phyloP scores from a whole-genome alignment of 1,284 basidiomycete genomes.

The Melampsora larici-populina region DNA sequence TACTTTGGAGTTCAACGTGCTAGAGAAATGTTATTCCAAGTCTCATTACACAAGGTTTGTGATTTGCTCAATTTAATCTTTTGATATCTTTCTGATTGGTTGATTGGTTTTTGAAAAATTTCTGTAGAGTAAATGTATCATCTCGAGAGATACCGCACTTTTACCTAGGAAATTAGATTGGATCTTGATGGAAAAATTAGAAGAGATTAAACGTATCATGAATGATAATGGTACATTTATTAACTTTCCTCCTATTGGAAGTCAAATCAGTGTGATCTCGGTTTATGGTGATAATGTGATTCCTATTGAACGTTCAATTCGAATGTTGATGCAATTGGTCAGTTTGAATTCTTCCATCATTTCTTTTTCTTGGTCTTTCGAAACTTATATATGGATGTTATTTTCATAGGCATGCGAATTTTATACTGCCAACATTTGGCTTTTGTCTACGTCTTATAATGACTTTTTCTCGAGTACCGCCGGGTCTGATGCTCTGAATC shows the following conservation, averaged over 20 bases:
- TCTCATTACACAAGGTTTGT: conserved; percentile 76
- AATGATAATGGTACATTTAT: conserved; percentile 94
- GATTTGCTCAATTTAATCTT: neutral
- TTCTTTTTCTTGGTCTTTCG: conserved; percentile 38
- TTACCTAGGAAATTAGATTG: conserved; percentile 95
- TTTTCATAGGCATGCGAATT: conserved; percentile 77
- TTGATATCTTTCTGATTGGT: neutral
- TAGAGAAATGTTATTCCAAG: conserved; percentile 86
- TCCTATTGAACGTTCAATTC: conserved; percentile 90
- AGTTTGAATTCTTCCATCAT: neutral
- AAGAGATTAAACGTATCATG: conserved; percentile 87
- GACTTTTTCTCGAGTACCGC: conserved; percentile 73
- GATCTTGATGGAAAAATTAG: conserved; percentile 88
- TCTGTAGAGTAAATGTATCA: conserved; percentile 82
- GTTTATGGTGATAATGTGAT: conserved; percentile 93
- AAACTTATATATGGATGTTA: conserved; percentile 14
- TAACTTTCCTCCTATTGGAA: conserved; percentile 84
- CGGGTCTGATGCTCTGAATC: conserved; percentile 70
- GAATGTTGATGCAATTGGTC: conserved; percentile 88
- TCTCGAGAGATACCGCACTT: conserved; percentile 88
- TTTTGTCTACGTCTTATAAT: conserved; percentile 78
- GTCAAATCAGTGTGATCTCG: conserved; percentile 83
- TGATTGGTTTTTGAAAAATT: conserved; percentile 2
- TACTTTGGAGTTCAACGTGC: conserved; percentile 94
- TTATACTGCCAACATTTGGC: conserved; percentile 93